These are phyloP conservation scores for Larix kaempferi DNA, from an alignment of 75 land plant species.

Conservation along the genomic window DNA sequence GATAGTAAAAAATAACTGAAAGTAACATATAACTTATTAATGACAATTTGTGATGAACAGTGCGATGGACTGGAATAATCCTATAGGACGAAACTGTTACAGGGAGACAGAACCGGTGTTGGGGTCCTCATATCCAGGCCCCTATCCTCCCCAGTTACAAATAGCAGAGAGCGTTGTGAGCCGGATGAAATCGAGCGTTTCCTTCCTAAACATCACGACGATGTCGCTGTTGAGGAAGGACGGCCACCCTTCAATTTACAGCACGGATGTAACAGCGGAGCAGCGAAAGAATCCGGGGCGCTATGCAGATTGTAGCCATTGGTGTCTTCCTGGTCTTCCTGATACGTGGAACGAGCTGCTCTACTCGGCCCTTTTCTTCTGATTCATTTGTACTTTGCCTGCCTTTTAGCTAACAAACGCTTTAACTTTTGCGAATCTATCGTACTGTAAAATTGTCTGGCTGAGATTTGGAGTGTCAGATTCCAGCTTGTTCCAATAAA, in stretches of 20 bases:
- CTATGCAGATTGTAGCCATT: slow-evolving; percentile 38
- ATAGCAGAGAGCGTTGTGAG: neutral
- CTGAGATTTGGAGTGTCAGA: too few relatives aligned
- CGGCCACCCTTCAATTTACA: slow-evolving; percentile 33
- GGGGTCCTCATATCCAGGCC: neutral
- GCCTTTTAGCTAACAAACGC: too few relatives aligned
- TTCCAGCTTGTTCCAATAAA: too few relatives aligned
- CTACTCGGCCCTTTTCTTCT: slow-evolving; percentile 15
- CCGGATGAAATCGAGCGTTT: neutral
- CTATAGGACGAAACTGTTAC: neutral
- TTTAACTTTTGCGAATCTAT: too few relatives aligned
- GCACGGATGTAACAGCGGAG: slow-evolving; percentile 6
- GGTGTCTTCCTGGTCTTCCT: slow-evolving; percentile 44
- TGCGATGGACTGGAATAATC: slow-evolving; percentile 2
- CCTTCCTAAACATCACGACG: slow-evolving; percentile 32
- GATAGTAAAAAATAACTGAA: too few relatives aligned
- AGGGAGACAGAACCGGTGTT: neutral
- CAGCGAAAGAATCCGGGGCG: slow-evolving; percentile 1
- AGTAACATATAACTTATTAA: neutral
- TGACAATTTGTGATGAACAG: neutral
- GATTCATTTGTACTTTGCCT: neutral
- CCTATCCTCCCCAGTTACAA: neutral
- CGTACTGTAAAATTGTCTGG: too few relatives aligned
- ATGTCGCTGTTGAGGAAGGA: slow-evolving; percentile 27
- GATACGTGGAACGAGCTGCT: slow-evolving; percentile 49